A percentile compares a stretch with the other conserved stretches of the same genome.
Evolutionary conservation across 1,284 basidiomycete species (phyloP).

Genomic region (Dichomitus squalens): DNA sequence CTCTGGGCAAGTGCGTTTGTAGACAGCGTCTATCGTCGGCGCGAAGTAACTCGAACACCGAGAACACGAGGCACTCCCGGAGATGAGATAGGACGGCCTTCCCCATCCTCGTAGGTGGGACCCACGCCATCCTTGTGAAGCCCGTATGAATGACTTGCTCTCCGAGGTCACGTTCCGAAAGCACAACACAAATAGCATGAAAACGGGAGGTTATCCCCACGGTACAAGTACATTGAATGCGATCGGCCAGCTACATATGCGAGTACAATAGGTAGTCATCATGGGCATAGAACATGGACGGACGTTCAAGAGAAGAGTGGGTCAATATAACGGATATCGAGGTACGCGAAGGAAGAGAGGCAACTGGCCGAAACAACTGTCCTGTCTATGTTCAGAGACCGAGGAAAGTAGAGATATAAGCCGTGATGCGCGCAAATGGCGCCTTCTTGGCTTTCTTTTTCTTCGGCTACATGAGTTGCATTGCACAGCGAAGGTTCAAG

Average conservation of each 20-base stretch:
- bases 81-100: too few species aligned
- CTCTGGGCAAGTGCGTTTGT: conserved; percentile 1
- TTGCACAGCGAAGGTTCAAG: not conserved
- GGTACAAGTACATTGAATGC: conserved; percentile 2
- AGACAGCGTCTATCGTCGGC: not conserved
- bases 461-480: conserved; percentile 15
- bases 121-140: too few species aligned
- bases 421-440: conserved; percentile 32
- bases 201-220: not conserved
- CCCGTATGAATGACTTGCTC: too few species aligned
- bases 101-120: too few species aligned
- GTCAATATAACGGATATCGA: too few species aligned
- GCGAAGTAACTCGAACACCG: too few species aligned
- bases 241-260: not conserved
- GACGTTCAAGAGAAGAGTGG: too few species aligned
- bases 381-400: conserved; percentile 22
- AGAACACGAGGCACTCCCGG: too few species aligned
- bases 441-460: conserved; percentile 32
- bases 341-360: not conserved
- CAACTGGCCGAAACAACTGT: not conserved
- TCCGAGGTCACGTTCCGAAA: too few species aligned
- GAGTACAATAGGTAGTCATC: not conserved
- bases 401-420: conserved; percentile 34
- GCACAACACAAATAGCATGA: too few species aligned
- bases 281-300: not conserved